A percentile compares a stretch with the other conserved stretches of the same genome.
Conservation (phyloP, 108 stramenopile genomes). For the Cyclotella baltica region DNA sequence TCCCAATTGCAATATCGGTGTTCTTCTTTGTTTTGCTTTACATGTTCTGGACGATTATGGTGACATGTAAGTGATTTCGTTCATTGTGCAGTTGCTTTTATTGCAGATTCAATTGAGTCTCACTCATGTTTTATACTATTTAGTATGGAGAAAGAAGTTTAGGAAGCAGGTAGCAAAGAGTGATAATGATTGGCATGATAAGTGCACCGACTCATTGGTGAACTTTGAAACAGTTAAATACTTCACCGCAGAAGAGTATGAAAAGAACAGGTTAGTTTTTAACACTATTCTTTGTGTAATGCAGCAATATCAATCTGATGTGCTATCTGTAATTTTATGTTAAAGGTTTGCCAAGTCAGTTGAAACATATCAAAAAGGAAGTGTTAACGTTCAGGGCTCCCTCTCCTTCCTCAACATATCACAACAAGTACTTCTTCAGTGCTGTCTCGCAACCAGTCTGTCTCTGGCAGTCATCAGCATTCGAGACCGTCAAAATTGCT, state of each 20-base stretch:
- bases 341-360: constrained; percentile 77
- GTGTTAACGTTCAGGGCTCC: constrained; percentile 85
- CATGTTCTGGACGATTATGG: constrained; percentile 87
- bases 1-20: constrained; percentile 79
- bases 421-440: constrained; percentile 89
- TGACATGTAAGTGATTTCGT: constrained; percentile 60
- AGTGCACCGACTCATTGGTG: constrained; percentile 88
- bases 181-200: constrained; percentile 96
- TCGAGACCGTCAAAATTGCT: constrained; percentile 68
- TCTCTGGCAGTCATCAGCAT: constrained; percentile 72
- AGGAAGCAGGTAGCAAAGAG: constrained; percentile 89
- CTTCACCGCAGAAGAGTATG: constrained; percentile 94
- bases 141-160: constrained; percentile 95
- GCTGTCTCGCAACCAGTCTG: constrained; percentile 79
- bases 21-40: constrained; percentile 93
- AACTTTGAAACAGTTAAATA: constrained; percentile 99
- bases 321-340: no score
- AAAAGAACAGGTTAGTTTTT: constrained; percentile 56
- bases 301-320: no score
- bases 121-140: background rate
- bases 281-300: background rate
- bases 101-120: background rate
- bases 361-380: constrained; percentile 77
- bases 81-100: background rate
- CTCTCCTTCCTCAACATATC: constrained; percentile 89